A percentile compares a stretch with the other conserved stretches of the same genome.
Evolutionary conservation across 1,139 yeast genomes (phyloP).

Genomic region (Yamadazyma spencermartinsiae): DNA sequence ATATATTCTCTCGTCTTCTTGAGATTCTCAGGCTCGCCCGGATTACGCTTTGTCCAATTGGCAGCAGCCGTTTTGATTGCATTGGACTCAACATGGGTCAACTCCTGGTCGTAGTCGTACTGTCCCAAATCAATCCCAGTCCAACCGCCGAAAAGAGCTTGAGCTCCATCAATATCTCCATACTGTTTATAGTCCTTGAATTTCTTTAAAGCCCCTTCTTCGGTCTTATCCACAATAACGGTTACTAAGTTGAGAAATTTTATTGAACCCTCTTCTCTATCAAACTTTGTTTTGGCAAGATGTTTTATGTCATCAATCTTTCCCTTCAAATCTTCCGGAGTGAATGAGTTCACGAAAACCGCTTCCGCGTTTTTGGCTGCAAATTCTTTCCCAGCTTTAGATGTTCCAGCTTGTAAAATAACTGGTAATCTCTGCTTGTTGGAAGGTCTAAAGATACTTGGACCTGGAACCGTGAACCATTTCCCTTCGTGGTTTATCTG

Average conservation of each 20-base stretch:
- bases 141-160: conserved; percentile 39
- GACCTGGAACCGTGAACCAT: conserved; percentile 46
- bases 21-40: conserved; percentile 26
- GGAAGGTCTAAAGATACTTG: conserved; percentile 42
- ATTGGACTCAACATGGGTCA: conserved; percentile 28
- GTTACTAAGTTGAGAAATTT: conserved; percentile 36
- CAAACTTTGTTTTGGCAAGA: conserved; percentile 30
- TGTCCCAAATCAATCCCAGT: conserved; percentile 36
- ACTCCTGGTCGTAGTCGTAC: conserved; percentile 29
- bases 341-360: conserved; percentile 35
- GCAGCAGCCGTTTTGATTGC: conserved; percentile 31
- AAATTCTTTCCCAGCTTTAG: conserved; percentile 40
- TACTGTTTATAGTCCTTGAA: conserved; percentile 29
- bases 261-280: conserved; percentile 35
- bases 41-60: conserved; percentile 31
- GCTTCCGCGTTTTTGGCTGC: conserved; percentile 50
- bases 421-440: conserved; percentile 45
- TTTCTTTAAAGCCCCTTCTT: conserved; percentile 35
- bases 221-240: conserved; percentile 34
- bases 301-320: conserved; percentile 30
- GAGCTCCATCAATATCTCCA: conserved; percentile 42
- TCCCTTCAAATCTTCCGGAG: conserved; percentile 28
- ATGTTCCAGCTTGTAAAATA: conserved; percentile 50
- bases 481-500: conserved; percentile 42
- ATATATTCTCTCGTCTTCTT: conserved; percentile 27